Percentiles rank a stretch among this genome's conserved stretches.
Evolutionary conservation across 164 flowering plant genomes (phyloP).

Genomic region (Cinnamomum micranthum): DNA sequence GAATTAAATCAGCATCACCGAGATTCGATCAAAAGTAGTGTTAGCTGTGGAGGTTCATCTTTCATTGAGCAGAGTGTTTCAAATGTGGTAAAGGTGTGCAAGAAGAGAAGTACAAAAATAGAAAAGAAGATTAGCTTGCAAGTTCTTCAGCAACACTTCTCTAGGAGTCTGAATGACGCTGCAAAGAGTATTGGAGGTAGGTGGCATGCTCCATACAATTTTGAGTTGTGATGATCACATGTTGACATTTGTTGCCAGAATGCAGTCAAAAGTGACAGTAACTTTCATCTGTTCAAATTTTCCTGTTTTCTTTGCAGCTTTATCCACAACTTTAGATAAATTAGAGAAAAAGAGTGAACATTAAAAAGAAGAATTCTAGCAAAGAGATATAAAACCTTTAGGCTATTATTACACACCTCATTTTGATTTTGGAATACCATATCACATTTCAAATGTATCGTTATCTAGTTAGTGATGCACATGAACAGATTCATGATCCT

Average conservation of each 20-base stretch:
- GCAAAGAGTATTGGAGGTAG: slow-evolving; percentile 86
- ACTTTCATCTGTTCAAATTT: no score
- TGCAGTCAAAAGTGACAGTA: no score
- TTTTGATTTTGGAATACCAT: no score
- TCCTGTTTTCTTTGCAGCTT: no score
- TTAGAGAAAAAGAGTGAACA: no score
- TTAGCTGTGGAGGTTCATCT: slow-evolving; percentile 31
- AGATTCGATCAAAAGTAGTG: slow-evolving; percentile 26
- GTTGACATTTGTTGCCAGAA: background rate
- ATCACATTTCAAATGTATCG: no score
- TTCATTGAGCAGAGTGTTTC: slow-evolving; percentile 26
- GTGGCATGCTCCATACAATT: slow-evolving; percentile 13
- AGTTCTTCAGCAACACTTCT: slow-evolving; percentile 75
- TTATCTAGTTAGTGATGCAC: no score
- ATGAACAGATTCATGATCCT: no score
- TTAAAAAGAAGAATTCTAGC: no score
- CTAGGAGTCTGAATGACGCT: slow-evolving; percentile 93
- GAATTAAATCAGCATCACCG: slow-evolving; percentile 27
- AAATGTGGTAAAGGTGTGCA: slow-evolving; percentile 31
- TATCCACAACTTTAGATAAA: no score
- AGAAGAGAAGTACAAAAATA: slow-evolving; percentile 57
- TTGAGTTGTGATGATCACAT: background rate
- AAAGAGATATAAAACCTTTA: no score
- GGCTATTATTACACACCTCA: no score
- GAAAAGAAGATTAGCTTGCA: slow-evolving; percentile 77